These are phyloP conservation scores for Chlorella ohadii DNA, from an alignment of 139 green algal species.

Conservation along the genomic window DNA sequence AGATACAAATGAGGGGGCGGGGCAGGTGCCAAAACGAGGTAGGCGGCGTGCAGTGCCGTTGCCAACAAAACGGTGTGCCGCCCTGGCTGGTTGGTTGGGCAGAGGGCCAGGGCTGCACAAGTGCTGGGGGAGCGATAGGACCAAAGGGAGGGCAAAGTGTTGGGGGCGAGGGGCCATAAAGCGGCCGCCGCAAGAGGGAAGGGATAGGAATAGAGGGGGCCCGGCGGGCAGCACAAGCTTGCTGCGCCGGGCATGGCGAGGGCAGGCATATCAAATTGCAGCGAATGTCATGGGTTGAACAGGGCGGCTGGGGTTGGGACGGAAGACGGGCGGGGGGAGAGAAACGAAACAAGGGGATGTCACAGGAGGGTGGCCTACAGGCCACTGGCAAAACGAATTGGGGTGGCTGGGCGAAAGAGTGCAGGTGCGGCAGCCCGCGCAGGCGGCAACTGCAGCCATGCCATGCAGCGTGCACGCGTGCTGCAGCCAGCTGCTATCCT, in stretches of 20 bases:
- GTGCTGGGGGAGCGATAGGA: not conserved
- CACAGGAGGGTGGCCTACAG: not conserved
- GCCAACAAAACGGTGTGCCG: not conserved
- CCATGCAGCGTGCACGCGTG: too few relatives aligned
- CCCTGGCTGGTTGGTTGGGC: not conserved
- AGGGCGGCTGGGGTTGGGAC: not conserved
- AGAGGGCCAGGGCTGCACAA: not conserved
- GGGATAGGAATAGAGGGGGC: too few relatives aligned
- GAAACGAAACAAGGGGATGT: not conserved
- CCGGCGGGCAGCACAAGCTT: too few relatives aligned
- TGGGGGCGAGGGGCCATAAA: too few relatives aligned
- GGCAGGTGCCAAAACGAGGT: too few relatives aligned
- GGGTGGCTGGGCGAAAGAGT: not conserved
- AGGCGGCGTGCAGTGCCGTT: not conserved
- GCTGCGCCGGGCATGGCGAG: not conserved
- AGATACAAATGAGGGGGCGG: too few relatives aligned
- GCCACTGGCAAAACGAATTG: not conserved
- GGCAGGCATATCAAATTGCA: not conserved
- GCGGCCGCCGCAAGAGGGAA: too few relatives aligned
- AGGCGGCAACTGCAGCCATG: too few relatives aligned
- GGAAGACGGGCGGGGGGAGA: not conserved
- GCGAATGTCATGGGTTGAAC: not conserved
- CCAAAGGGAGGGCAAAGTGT: not conserved
- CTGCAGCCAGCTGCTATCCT: too few relatives aligned
- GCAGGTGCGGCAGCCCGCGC: too few relatives aligned